Percentiles rank a stretch among this genome's conserved stretches.
phyloP scores from a whole-genome alignment of 2,329 filamentous ascomycete species.

The Penicillium digitatum region DNA sequence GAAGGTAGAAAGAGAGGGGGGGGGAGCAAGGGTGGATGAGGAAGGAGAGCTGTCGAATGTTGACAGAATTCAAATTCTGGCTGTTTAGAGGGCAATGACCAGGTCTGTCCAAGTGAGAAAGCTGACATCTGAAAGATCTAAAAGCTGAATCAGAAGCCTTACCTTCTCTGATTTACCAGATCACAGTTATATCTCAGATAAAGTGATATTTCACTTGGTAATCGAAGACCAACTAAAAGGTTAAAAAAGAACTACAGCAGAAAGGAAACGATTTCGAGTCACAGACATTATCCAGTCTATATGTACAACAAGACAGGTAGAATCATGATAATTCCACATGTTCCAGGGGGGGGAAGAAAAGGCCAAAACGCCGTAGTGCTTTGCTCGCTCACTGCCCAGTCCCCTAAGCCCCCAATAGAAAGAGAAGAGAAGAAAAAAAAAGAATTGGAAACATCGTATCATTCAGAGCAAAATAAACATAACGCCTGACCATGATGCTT shows the following conservation, averaged over 20 bases:
- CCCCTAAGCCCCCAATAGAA: slow-evolving; percentile 12
- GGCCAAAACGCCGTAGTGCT: slow-evolving; percentile 22
- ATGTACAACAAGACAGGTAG: slow-evolving; percentile 19
- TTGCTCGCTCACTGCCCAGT: slow-evolving; percentile 21
- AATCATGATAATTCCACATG: slow-evolving; percentile 4
- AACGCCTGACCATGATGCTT: slow-evolving; percentile 29
- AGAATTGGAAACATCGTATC: slow-evolving; percentile 3
- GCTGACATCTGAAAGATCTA: neutral
- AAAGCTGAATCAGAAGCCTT: neutral
- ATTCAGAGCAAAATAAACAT: slow-evolving; percentile 8
- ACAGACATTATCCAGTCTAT: slow-evolving; percentile 6
- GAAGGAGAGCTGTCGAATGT: too few species aligned
- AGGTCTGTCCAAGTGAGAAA: neutral
- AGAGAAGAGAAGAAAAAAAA: neutral
- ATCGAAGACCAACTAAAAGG: neutral
- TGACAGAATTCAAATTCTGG: neutral
- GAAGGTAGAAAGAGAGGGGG: too few species aligned
- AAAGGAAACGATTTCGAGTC: neutral
- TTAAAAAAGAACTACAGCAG: neutral
- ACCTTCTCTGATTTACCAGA: neutral
- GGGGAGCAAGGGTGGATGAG: too few species aligned
- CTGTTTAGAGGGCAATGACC: neutral
- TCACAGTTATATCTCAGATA: neutral
- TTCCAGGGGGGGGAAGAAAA: slow-evolving; percentile 13
- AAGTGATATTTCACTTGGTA: neutral